Conservation (phyloP, 1,284 basidiomycete genomes). For the Apiotrichum porosum region DNA sequence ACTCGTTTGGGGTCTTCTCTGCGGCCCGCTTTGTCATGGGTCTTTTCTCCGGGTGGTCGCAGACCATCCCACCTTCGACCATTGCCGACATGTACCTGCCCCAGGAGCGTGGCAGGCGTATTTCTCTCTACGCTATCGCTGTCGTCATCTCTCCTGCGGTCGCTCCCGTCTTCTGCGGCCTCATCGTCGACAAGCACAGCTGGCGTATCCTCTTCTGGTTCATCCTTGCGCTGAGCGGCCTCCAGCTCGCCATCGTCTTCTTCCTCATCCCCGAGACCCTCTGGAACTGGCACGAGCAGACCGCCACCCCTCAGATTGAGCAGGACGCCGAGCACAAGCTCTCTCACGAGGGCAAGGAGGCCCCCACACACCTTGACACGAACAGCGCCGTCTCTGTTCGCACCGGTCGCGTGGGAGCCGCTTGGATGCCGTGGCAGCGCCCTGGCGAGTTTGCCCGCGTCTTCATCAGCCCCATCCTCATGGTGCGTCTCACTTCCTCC, state of each 20-base stretch:
- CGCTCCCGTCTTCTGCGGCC: constrained; percentile 41
- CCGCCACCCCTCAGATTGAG: not conserved
- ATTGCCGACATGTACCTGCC: constrained; percentile 35
- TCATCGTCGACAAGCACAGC: constrained; percentile 28
- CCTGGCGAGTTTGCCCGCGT: constrained; percentile 33
- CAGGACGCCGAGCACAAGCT: not conserved
- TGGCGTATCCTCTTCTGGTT: constrained; percentile 44
- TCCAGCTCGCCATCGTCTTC: constrained; percentile 16
- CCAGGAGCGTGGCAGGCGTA: constrained; percentile 40
- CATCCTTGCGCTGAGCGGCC: constrained; percentile 29
- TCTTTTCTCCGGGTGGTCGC: constrained; percentile 21
- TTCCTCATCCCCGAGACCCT: constrained; percentile 45
- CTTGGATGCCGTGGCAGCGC: constrained; percentile 42
- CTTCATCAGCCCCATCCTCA: constrained; percentile 33
- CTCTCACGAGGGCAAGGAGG: not conserved
- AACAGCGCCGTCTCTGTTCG: too few species aligned
- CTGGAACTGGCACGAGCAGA: constrained; percentile 19
- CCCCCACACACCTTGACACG: not conserved
- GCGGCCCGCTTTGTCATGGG: constrained; percentile 30
- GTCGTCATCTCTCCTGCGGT: constrained; percentile 36
- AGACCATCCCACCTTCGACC: constrained; percentile 31
- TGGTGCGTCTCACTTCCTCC: too few species aligned
- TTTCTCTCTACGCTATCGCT: constrained; percentile 33
- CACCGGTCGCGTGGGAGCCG: constrained; percentile 19
- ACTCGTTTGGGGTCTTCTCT: constrained; percentile 22